phyloP scores from a whole-genome alignment of 2,329 filamentous ascomycete species.

The Aspergillus floridensis region DNA sequence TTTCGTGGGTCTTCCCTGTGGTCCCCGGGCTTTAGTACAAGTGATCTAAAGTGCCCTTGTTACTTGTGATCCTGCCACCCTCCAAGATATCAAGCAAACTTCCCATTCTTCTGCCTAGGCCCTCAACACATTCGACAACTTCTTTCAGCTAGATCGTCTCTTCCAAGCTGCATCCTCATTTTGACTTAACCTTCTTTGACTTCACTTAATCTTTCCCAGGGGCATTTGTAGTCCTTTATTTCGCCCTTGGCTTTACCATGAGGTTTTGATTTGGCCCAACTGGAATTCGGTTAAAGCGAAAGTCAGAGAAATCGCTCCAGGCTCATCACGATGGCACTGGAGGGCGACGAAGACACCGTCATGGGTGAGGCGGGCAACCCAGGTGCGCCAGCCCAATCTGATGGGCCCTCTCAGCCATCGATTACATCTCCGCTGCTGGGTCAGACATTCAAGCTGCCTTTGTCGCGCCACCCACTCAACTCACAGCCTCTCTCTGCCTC shows the following conservation, averaged over 20 bases:
- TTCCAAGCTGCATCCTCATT: neutral
- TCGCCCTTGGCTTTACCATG: constrained; percentile 16
- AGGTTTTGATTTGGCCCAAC: constrained; percentile 9
- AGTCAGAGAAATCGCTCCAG: constrained; percentile 8
- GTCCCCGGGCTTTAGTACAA: neutral
- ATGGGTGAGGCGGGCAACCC: constrained; percentile 33
- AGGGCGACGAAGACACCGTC: constrained; percentile 40
- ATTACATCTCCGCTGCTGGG: constrained; percentile 25
- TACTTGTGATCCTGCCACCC: neutral
- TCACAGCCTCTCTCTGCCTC: constrained; percentile 5
- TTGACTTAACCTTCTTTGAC: neutral
- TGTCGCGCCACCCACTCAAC: constrained; percentile 12
- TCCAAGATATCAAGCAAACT: neutral
- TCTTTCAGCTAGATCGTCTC: neutral
- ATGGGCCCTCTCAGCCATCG: constrained; percentile 20
- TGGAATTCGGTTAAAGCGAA: constrained; percentile 8
- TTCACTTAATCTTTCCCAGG: neutral
- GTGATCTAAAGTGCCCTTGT: neutral
- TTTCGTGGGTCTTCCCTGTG: neutral
- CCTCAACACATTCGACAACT: neutral
- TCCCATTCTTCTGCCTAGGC: neutral
- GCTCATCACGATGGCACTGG: constrained; percentile 22
- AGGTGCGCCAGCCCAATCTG: constrained; percentile 17
- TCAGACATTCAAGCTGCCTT: constrained; percentile 20
- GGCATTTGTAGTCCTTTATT: neutral